A percentile compares a stretch with the other conserved stretches of the same genome.
phyloP scores from a whole-genome alignment of 495 filamentous ascomycete genomes.

The Aspergillus kassunensis region DNA sequence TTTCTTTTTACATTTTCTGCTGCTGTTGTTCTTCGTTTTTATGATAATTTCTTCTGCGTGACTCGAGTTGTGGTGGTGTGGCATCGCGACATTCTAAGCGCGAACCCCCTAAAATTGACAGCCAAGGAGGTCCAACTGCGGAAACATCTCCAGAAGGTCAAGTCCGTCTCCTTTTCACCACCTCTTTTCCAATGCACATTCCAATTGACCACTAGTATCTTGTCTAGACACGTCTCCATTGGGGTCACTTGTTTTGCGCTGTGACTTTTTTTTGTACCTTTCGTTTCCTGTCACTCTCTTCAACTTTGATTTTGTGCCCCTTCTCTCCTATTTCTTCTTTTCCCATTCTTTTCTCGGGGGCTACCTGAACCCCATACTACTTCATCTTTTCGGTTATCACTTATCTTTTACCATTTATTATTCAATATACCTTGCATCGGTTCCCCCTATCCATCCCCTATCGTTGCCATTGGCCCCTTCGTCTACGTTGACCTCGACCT shows the following conservation, averaged over 20 bases:
- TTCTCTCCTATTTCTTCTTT: constrained; percentile 19
- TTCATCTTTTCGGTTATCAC: constrained; percentile 24
- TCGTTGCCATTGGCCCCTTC: constrained; percentile 22
- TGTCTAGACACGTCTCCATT: constrained; percentile 28
- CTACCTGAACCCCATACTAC: constrained; percentile 31
- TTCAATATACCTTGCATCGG: constrained; percentile 24
- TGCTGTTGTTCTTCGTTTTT: constrained; percentile 12
- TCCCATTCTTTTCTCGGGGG: constrained; percentile 38
- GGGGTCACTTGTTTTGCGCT: constrained; percentile 16
- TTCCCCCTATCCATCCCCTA: constrained; percentile 4
- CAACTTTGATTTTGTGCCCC: constrained; percentile 32
- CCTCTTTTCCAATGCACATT: constrained; percentile 30
- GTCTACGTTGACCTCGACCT: constrained; percentile 59
- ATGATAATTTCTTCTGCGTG: not conserved
- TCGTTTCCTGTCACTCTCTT: constrained; percentile 19
- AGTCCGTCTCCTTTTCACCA: constrained; percentile 22
- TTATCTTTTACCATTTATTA: constrained; percentile 37
- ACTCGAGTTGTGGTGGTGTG: constrained; percentile 14
- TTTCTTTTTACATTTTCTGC: constrained; percentile 16
- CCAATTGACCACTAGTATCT: constrained; percentile 27
- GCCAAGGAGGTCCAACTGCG: constrained; percentile 13
- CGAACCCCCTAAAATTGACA: constrained; percentile 16
- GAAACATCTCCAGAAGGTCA: constrained; percentile 25
- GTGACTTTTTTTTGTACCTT: constrained; percentile 16
- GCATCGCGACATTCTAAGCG: constrained; percentile 29